Conservation (phyloP, 495 filamentous ascomycete genomes). For the Hypoxylon subgilvum region DNA sequence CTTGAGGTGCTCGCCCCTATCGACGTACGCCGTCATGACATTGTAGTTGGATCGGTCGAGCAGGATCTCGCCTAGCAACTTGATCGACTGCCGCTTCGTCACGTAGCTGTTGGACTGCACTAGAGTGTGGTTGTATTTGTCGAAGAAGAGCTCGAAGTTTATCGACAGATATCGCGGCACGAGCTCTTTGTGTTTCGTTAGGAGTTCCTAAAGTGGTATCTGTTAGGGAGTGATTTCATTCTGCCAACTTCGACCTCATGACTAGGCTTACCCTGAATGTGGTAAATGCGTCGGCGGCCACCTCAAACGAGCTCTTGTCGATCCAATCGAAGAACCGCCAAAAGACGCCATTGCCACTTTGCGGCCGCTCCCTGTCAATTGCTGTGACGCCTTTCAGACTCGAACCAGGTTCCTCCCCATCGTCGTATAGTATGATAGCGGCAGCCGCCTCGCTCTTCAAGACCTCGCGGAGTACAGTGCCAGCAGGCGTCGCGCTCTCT, state of each 20-base stretch:
- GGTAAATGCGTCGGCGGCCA: slow-evolving; percentile 95
- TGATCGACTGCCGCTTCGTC: slow-evolving; percentile 97
- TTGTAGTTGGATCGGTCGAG: slow-evolving; percentile 95
- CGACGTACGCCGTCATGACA: slow-evolving; percentile 97
- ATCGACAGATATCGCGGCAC: slow-evolving; percentile 82
- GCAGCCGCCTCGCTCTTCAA: slow-evolving; percentile 89
- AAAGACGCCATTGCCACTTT: slow-evolving; percentile 81
- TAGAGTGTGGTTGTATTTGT: slow-evolving; percentile 84
- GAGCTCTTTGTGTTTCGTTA: slow-evolving; percentile 90
- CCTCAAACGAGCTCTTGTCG: slow-evolving; percentile 90
- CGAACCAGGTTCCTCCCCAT: slow-evolving; percentile 66
- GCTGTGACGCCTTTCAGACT: slow-evolving; percentile 63
- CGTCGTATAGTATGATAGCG: slow-evolving; percentile 88
- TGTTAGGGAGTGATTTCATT: background rate
- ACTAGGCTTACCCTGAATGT: slow-evolving; percentile 79
- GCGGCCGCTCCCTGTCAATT: slow-evolving; percentile 69
- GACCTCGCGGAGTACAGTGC: slow-evolving; percentile 87
- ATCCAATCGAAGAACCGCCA: slow-evolving; percentile 99
- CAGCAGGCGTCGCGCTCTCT: slow-evolving; percentile 92
- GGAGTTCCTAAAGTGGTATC: slow-evolving; percentile 68
- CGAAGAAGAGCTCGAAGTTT: slow-evolving; percentile 92
- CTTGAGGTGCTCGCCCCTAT: slow-evolving; percentile 93
- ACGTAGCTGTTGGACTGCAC: slow-evolving; percentile 94
- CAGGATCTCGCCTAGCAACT: slow-evolving; percentile 91
- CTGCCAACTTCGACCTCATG: background rate